Conservation (phyloP, 2,329 filamentous ascomycete species). For the Cyphellophora attinorum region DNA sequence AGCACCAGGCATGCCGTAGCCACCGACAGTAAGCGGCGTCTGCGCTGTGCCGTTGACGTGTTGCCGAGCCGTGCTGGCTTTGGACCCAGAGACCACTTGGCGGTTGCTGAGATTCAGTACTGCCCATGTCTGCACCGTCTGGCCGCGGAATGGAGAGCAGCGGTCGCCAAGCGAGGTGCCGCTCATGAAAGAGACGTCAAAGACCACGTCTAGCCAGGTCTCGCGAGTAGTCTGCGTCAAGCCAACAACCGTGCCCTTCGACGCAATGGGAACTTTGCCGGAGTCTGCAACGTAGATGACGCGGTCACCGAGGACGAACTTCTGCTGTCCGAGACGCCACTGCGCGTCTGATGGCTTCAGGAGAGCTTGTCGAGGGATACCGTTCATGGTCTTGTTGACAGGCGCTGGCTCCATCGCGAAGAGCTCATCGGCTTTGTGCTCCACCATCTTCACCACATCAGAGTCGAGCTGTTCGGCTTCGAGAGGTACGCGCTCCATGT, state of each 20-base stretch:
- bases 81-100: slow-evolving; percentile 59
- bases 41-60: slow-evolving; percentile 47
- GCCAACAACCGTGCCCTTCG: slow-evolving; percentile 86
- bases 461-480: slow-evolving; percentile 96
- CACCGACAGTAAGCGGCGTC: slow-evolving; percentile 43
- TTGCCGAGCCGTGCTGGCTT: slow-evolving; percentile 26
- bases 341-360: slow-evolving; percentile 95
- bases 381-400: slow-evolving; percentile 61
- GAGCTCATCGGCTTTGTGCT: slow-evolving; percentile 60
- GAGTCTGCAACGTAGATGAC: slow-evolving; percentile 88
- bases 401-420: slow-evolving; percentile 42
- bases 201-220: slow-evolving; percentile 80
- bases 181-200: slow-evolving; percentile 94
- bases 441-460: slow-evolving; percentile 72
- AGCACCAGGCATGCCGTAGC: slow-evolving; percentile 48
- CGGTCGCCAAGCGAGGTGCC: slow-evolving; percentile 84
- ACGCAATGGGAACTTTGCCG: slow-evolving; percentile 88
- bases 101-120: slow-evolving; percentile 79
- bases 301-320: slow-evolving; percentile 76
- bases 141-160: slow-evolving; percentile 86
- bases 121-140: slow-evolving; percentile 78
- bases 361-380: slow-evolving; percentile 76
- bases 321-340: slow-evolving; percentile 77
- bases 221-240: slow-evolving; percentile 80
- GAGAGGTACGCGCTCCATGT: slow-evolving; percentile 88